A percentile compares a stretch with the other conserved stretches of the same genome.
phyloP scores from a whole-genome alignment of 768 basidiomycete species.

The Auricularia sp. region DNA sequence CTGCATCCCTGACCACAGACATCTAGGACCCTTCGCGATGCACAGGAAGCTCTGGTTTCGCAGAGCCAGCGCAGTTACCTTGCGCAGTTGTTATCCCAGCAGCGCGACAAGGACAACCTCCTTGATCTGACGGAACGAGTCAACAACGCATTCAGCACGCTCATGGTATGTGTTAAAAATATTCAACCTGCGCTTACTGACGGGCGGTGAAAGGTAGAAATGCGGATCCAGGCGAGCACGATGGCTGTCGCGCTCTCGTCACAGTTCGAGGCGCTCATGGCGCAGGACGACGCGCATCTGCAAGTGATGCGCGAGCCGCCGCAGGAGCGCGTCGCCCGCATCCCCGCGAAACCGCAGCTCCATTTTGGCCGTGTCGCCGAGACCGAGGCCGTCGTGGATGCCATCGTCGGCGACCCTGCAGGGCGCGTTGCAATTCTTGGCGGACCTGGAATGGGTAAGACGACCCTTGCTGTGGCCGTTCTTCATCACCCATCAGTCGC shows the following conservation, averaged over 20 bases:
- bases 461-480: slow-evolving; percentile 27
- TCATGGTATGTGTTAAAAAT: too few relatives aligned
- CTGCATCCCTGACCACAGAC: background rate
- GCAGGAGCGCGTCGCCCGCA: too few relatives aligned
- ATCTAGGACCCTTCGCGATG: background rate
- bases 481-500: slow-evolving; percentile 17
- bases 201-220: too few relatives aligned
- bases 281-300: too few relatives aligned
- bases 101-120: background rate
- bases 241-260: too few relatives aligned
- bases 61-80: background rate
- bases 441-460: slow-evolving; percentile 32
- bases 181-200: too few relatives aligned
- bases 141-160: too few relatives aligned
- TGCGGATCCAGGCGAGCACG: too few relatives aligned
- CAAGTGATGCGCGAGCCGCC: slow-evolving; percentile 5
- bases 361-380: background rate
- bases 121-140: too few relatives aligned
- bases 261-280: too few relatives aligned
- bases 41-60: background rate
- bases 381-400: background rate
- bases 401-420: background rate
- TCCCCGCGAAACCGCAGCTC: background rate
- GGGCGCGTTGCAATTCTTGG: slow-evolving; percentile 14
- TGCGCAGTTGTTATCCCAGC: background rate